A percentile compares a stretch with the other conserved stretches of the same genome.
These are phyloP conservation scores for Cercophora scortea DNA, from an alignment of 495 filamentous ascomycete species.

Conservation along the genomic window DNA sequence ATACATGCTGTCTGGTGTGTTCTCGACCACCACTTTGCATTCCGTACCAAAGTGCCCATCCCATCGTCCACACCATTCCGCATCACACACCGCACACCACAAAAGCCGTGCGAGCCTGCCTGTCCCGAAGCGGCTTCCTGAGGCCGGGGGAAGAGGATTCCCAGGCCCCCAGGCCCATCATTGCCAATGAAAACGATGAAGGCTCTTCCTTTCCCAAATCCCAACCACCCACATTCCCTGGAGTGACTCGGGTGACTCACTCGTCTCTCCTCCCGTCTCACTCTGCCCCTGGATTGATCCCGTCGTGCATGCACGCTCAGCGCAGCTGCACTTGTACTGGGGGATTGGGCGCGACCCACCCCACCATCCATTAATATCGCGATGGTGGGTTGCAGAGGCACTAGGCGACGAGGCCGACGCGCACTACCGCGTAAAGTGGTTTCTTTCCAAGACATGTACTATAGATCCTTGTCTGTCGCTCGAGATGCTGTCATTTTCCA, in stretches of 20 bases:
- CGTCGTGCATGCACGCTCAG: neutral
- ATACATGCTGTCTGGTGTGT: too few relatives aligned
- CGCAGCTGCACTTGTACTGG: too few relatives aligned
- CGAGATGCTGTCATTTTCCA: neutral
- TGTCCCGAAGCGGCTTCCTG: neutral
- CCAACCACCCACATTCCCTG: slow-evolving; percentile 8
- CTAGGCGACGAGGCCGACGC: slow-evolving; percentile 3
- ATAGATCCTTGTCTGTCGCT: neutral
- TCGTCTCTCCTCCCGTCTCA: neutral
- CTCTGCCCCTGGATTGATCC: neutral
- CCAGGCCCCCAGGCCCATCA: neutral
- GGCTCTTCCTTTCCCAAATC: neutral
- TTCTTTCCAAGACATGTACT: neutral
- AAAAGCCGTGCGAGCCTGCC: neutral
- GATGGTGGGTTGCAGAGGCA: neutral
- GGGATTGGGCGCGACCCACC: too few relatives aligned
- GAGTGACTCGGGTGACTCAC: slow-evolving; percentile 19
- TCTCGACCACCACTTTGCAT: too few relatives aligned
- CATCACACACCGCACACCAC: too few relatives aligned
- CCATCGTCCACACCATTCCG: too few relatives aligned
- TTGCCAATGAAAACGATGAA: slow-evolving; percentile 9
- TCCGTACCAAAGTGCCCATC: too few relatives aligned
- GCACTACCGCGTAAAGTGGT: slow-evolving; percentile 3
- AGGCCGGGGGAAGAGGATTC: slow-evolving; percentile 4
- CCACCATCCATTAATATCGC: too few relatives aligned